Evolutionary conservation across 1,284 basidiomycete genomes (phyloP), one percentile per base, ranked within the genome.

Genomic region (Papiliotrema flavescens): DNA sequence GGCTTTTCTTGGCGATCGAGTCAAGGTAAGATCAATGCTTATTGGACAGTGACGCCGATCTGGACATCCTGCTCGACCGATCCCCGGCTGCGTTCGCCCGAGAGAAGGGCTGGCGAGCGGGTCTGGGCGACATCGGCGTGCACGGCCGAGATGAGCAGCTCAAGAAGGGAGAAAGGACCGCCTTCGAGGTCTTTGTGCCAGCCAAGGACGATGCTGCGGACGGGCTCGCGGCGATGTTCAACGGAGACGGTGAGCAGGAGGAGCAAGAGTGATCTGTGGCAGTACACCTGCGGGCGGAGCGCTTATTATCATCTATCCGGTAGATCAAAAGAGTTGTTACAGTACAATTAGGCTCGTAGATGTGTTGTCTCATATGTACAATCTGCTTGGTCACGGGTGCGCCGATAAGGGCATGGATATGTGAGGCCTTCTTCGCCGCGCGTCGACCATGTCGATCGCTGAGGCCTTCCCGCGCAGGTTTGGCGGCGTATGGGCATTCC

Each of bases 1-100:
- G n/a, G n/a, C n/a, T n/a, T n/a, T n/a, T n/a, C n/a, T n/a, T 28
- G 35, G 5, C 11, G 28, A 11, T 32, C 28, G 28, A 32, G 28
- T 11, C 5, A 32, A 32, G 11, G 28, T 11, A 6, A 32, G 28
- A 37, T 19, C 40, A 49, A 53, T 45, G 48, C 45, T 13, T 13
- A 26, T 6, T 15, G 24, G n/a, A n/a, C 55, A 76, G 85, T 59
- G 88, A 95, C 58, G 81, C 81, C 42, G 88, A 95, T 63, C 77
- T 97, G 42, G 84, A 87, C 22, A 79, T 85, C 68, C 77, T 98
- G 51, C 79, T 98, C 36, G 92, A 97, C 66, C 81, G 94, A 26
- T 82, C 86, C 26, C 83, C 85, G 0, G 85, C 84, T 35, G 92
- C 94, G 47, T 95, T 90, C 66, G 79, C 80, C 40, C 82, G 93